Conservation (phyloP, 202 grass and related monocot species). For the Zoysia matrella region DNA sequence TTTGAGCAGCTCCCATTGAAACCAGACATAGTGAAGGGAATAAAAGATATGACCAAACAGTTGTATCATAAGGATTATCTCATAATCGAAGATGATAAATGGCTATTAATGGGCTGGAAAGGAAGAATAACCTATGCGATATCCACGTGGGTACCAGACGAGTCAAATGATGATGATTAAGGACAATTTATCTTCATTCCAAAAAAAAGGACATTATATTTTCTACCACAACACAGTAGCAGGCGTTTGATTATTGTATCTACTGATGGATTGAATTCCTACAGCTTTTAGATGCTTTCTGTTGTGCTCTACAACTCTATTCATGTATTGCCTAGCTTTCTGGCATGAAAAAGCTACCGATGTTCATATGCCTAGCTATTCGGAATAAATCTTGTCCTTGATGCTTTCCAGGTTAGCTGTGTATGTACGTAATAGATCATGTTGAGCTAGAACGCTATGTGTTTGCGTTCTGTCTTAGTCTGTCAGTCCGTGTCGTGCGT, state of each 20-base stretch:
- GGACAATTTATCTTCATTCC: too few species aligned
- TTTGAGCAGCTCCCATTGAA: too few species aligned
- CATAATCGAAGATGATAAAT: conserved; percentile 52
- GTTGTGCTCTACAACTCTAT: background rate
- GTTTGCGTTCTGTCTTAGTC: too few species aligned
- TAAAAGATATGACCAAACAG: conserved; percentile 37
- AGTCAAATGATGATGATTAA: background rate
- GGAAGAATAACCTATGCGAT: conserved; percentile 60
- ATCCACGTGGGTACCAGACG: conserved; percentile 62
- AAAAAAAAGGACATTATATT: background rate
- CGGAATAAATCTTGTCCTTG: too few species aligned
- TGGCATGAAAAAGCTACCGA: background rate
- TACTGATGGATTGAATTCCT: background rate
- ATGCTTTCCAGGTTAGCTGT: too few species aligned
- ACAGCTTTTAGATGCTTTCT: background rate
- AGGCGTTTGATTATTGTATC: background rate
- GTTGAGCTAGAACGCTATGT: too few species aligned
- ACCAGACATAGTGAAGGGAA: conserved; percentile 21
- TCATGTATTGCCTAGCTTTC: background rate
- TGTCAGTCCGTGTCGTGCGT: too few species aligned
- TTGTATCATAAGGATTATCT: conserved; percentile 63
- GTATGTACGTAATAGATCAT: too few species aligned
- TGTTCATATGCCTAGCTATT: too few species aligned
- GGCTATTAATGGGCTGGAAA: conserved; percentile 70
- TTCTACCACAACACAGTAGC: background rate